Base-by-base conservation (phyloP, 345 rosid species). In the Mangifera indica region DNA sequence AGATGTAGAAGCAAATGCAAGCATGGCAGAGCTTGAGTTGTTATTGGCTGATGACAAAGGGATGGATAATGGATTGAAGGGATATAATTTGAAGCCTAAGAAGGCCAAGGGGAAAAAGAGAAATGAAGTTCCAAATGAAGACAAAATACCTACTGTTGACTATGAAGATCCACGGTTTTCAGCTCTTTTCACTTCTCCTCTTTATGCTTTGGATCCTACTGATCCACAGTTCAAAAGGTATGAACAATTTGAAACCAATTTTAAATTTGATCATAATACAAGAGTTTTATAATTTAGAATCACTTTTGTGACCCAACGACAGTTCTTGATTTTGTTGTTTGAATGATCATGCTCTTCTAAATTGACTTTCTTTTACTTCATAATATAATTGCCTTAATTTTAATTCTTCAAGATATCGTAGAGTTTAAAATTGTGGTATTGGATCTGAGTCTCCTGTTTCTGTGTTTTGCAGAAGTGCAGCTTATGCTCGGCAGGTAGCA, bases 191-290 rank as follows among this genome's bases (percentile, higher is more conserved):
- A 81, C 74, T 9, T 82, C 89, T 44, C 90, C 91, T 66, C 81
- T 74, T 61, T 95, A 73, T 82, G 91, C 96, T 53, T 78, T 92
- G 79, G 99, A 95, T 75, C 99, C 99, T 67, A 95, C 99, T 8
- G 87, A 95, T 81, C 99, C 99, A 44, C 93, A 88, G 77, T 95
- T 85, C 84, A 92, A 92, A 83, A 87, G 99, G 99, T 95, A 77
- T 56, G 11, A 24, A 51, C 14, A 20, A 1, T 51, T 40, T 12
- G 2, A 34, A 18, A 25, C 5, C 71, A 26, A 60, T n/a, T 37
- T 65, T 70, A 32, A 37, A 32, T 37, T 59, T 51, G 17, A 21
- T 18, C 51, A 46, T 18, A 48, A 46, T 29, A 56, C 7, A 24
- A 22, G 60, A 13, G 22, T 56, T 22, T 7, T 20, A 21, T 46